A percentile compares a stretch with the other conserved stretches of the same genome.
Evolutionary conservation across 2,329 filamentous ascomycete genomes (phyloP).

Genomic region (Paraconiothyrium brasiliense): DNA sequence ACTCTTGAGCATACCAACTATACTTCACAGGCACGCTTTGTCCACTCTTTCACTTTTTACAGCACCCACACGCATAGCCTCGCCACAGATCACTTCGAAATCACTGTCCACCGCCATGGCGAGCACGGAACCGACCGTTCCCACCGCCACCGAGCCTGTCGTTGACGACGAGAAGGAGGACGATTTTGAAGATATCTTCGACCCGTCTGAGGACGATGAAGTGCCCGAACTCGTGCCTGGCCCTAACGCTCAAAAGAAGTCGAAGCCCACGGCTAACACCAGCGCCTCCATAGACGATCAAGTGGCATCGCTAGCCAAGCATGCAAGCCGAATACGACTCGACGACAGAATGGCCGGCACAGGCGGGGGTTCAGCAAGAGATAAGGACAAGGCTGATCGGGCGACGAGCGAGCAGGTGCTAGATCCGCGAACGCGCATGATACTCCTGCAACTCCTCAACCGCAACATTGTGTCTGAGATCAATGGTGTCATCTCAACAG

Average conservation of each 20-base stretch:
- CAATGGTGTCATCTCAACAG: constrained; percentile 93
- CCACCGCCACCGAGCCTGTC: constrained; percentile 14
- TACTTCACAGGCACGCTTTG: background rate
- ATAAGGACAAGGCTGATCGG: constrained; percentile 89
- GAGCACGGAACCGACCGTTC: constrained; percentile 15
- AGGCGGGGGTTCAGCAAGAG: constrained; percentile 56
- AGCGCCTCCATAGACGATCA: constrained; percentile 85
- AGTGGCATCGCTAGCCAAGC: constrained; percentile 81
- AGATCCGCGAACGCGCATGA: constrained; percentile 93
- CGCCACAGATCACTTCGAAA: background rate
- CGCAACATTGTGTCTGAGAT: constrained; percentile 87
- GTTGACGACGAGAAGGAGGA: constrained; percentile 64
- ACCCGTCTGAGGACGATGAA: constrained; percentile 65
- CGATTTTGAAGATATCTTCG: constrained; percentile 71
- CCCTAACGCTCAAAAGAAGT: constrained; percentile 74
- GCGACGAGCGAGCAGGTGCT: constrained; percentile 95
- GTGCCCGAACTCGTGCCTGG: constrained; percentile 66
- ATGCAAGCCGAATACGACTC: constrained; percentile 85
- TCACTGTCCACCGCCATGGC: constrained; percentile 15
- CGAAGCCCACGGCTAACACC: constrained; percentile 78
- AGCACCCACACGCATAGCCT: background rate
- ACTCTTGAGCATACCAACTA: background rate
- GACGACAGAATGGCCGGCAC: constrained; percentile 67
- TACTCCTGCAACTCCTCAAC: constrained; percentile 95
- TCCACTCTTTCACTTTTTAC: background rate